phyloP scores from a whole-genome alignment of 2,329 filamentous ascomycete genomes.

The Trichoderma aggressivum region DNA sequence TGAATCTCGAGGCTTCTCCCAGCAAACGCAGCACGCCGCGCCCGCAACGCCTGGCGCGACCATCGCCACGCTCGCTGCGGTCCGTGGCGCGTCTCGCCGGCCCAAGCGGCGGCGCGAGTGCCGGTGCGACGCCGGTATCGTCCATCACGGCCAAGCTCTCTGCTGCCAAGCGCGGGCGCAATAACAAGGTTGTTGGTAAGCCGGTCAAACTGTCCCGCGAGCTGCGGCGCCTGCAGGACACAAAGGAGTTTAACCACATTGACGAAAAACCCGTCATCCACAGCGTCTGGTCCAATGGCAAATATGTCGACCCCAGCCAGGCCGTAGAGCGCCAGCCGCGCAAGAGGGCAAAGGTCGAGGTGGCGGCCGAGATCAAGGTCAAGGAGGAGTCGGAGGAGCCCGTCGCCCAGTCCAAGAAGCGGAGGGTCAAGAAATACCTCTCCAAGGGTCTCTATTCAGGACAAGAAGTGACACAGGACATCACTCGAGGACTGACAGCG shows the following conservation, averaged over 20 bases:
- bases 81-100: conserved; percentile 41
- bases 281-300: conserved; percentile 64
- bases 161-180: conserved; percentile 58
- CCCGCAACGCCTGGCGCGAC: conserved; percentile 32
- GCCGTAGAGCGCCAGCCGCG: conserved; percentile 36
- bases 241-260: conserved; percentile 59
- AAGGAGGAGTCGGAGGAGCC: conserved; percentile 38
- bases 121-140: conserved; percentile 33
- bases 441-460: conserved; percentile 83
- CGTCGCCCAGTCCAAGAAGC: conserved; percentile 37
- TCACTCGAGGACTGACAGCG: conserved; percentile 46
- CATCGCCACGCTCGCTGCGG: conserved; percentile 36
- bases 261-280: conserved; percentile 56
- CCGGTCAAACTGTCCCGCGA: conserved; percentile 53
- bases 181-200: conserved; percentile 40
- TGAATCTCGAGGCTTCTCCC: conserved; percentile 44
- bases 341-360: conserved; percentile 28
- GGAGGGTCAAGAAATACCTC: conserved; percentile 70
- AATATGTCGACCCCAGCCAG: conserved; percentile 50
- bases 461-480: conserved; percentile 57
- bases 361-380: conserved; percentile 15
- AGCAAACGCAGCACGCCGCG: conserved; percentile 36
- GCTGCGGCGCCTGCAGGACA: conserved; percentile 57
- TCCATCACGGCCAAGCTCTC: conserved; percentile 47
- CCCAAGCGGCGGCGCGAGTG: conserved; percentile 31